Evolutionary conservation across 1,139 yeast genomes (phyloP).

Genomic region (Zygotorulaspora mrakii): DNA sequence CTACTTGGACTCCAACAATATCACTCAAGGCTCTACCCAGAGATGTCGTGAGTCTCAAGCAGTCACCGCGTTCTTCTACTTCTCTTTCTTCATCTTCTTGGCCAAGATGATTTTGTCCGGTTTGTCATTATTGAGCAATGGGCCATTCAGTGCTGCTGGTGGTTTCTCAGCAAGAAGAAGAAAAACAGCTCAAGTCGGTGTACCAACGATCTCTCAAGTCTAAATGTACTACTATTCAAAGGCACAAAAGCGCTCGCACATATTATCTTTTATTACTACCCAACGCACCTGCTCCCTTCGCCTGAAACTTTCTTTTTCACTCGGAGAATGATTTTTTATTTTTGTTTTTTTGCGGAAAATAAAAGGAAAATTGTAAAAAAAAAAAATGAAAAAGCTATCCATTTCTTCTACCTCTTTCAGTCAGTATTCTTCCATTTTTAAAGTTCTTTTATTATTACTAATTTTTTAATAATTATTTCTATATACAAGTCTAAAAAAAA

Average conservation of each 20-base stretch:
- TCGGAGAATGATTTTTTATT: too few species aligned
- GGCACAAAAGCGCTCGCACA: not conserved
- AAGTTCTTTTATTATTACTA: constrained; percentile 4
- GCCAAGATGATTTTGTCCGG: constrained; percentile 63
- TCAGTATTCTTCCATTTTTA: not conserved
- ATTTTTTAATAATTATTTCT: constrained; percentile 5
- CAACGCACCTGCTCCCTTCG: too few species aligned
- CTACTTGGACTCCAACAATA: constrained; percentile 61
- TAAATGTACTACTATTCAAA: constrained; percentile 29
- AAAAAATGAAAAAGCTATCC: not conserved
- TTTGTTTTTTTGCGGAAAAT: too few species aligned
- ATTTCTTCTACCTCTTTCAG: not conserved
- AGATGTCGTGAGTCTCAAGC: constrained; percentile 98
- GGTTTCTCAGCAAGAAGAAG: constrained; percentile 36
- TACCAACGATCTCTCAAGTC: constrained; percentile 85
- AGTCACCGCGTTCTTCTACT: constrained; percentile 82
- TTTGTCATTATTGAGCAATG: constrained; percentile 59
- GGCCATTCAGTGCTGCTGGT: constrained; percentile 58
- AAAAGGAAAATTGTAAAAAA: too few species aligned
- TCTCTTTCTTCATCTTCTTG: constrained; percentile 72
- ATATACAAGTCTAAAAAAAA: constrained; percentile 4
- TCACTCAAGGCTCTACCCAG: constrained; percentile 69
- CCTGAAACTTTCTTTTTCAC: too few species aligned
- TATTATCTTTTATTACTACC: not conserved
- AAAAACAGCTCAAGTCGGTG: constrained; percentile 68